Percentiles rank a stretch among this genome's conserved stretches.
Conservation (phyloP, 73 alveolate genomes). For the Blepharisma japonicum region DNA sequence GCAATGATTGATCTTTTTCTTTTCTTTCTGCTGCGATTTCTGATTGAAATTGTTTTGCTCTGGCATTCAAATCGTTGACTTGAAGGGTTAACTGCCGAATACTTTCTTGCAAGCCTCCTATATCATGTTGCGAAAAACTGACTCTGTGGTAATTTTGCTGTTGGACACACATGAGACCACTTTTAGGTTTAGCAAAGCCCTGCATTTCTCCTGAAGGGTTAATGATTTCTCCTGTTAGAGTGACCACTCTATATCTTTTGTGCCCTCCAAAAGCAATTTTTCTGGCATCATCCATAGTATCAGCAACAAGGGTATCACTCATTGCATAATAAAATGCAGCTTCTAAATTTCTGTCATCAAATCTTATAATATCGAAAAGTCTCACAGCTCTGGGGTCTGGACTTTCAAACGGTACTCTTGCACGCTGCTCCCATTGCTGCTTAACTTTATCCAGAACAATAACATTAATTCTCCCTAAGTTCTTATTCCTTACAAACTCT, state of each 20-base stretch:
- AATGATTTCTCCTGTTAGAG: slow-evolving; percentile 74
- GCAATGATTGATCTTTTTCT: no score
- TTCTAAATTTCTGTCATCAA: slow-evolving; percentile 36
- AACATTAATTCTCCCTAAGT: slow-evolving; percentile 61
- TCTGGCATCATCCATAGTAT: slow-evolving; percentile 56
- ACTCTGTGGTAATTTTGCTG: no score
- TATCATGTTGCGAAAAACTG: no score
- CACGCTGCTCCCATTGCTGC: background rate
- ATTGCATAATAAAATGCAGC: slow-evolving; percentile 60
- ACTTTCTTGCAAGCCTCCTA: no score
- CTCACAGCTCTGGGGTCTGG: slow-evolving; percentile 31
- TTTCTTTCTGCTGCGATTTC: no score
- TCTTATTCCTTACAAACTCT: slow-evolving; percentile 51
- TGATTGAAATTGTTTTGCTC: no score
- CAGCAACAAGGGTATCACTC: slow-evolving; percentile 75
- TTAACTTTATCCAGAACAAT: slow-evolving; percentile 54
- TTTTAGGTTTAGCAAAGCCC: slow-evolving; percentile 46
- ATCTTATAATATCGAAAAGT: slow-evolving; percentile 45
- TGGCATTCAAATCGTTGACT: no score
- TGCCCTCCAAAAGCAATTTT: slow-evolving; percentile 63
- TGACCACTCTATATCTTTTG: slow-evolving; percentile 66
- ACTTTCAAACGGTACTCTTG: background rate
- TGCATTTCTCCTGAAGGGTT: slow-evolving; percentile 79
- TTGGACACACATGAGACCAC: slow-evolving; percentile 51
- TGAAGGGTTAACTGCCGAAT: no score